Evolutionary conservation across 768 basidiomycete species (phyloP), one percentile per base, ranked within the genome.

Genomic region (Lactarius deliciosus): DNA sequence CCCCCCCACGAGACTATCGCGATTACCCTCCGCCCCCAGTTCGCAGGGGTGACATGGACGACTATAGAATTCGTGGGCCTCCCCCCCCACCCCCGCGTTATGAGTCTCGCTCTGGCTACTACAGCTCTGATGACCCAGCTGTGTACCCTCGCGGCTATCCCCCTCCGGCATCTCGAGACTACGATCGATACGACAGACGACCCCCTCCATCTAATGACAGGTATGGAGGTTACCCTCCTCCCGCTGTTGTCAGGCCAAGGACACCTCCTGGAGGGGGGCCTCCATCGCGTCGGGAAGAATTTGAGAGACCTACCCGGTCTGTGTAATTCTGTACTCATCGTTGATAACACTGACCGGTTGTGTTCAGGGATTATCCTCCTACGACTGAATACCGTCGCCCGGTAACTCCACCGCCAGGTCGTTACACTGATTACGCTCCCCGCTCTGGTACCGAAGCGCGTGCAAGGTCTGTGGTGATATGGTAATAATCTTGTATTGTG

Each of bases 11-110:
- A 70, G 90, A 90, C 13, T 85, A 84, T 72, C 81, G 88, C 45
- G 90, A 91, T 65, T 86, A 88, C 75, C 80, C 81, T 68, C 77
- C 79, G 43, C 79, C 81, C 50, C 77, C 81, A 66, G 76, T 79
- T 69, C 72, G 80, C 67, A 77, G 79, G 70, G 84, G 87, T 65
- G 89, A 92, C 57, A 82, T 85, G 71, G 89, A 93, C 70, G 91
- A 92, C 58, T 87, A 86, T 70, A 82, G 87, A 72, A 72, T 75
- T 71, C 82, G 88, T 56, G 88, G 83, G 64, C 75, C 81, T 63
- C 77, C 79, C n/a, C 75, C 84, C 34, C 79, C 79, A n/a, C 77
- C 83, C 62, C 83, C 86, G 70, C 81, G 83, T 70, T 81, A 86
- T 66, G 83, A 85, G 13, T 65, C 77, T 54, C 85, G 90, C 57